phyloP scores from a whole-genome alignment of 768 basidiomycete species.

The Glaciozyma martinii region DNA sequence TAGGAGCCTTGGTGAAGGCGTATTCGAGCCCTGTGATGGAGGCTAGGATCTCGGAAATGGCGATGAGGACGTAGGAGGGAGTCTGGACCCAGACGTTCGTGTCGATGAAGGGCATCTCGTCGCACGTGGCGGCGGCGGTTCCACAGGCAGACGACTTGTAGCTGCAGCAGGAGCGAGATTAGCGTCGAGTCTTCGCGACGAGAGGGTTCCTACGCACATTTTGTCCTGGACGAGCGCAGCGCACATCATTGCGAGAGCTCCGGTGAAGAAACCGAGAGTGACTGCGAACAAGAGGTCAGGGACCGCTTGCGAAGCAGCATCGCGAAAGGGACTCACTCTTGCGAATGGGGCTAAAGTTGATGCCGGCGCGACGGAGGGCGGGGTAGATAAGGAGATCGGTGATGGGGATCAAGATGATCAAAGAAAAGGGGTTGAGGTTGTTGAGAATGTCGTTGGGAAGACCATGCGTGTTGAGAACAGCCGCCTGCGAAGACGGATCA shows the following conservation, averaged over 20 bases:
- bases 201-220: no score
- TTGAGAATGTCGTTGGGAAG: constrained; percentile 37
- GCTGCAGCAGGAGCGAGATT: neutral
- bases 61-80: constrained; percentile 39
- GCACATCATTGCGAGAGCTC: constrained; percentile 30
- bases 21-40: constrained; percentile 64
- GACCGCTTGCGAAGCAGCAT: no score
- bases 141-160: constrained; percentile 33
- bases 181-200: no score
- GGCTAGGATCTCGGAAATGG: constrained; percentile 55
- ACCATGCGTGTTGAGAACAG: constrained; percentile 35
- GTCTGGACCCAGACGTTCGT: constrained; percentile 38
- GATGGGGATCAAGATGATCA: constrained; percentile 39
- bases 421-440: constrained; percentile 29
- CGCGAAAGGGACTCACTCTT: constrained; percentile 8
- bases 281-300: neutral
- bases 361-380: constrained; percentile 29
- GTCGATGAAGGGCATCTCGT: constrained; percentile 13
- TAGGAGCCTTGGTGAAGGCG: constrained; percentile 75
- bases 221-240: constrained; percentile 30
- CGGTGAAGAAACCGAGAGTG: constrained; percentile 35
- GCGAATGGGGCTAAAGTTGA: constrained; percentile 36
- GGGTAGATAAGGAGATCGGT: constrained; percentile 37
- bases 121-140: constrained; percentile 33
- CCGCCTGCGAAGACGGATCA: constrained; percentile 38